Base-by-base conservation (phyloP, 2,329 filamentous ascomycete species). In the Xylaria polymorpha region DNA sequence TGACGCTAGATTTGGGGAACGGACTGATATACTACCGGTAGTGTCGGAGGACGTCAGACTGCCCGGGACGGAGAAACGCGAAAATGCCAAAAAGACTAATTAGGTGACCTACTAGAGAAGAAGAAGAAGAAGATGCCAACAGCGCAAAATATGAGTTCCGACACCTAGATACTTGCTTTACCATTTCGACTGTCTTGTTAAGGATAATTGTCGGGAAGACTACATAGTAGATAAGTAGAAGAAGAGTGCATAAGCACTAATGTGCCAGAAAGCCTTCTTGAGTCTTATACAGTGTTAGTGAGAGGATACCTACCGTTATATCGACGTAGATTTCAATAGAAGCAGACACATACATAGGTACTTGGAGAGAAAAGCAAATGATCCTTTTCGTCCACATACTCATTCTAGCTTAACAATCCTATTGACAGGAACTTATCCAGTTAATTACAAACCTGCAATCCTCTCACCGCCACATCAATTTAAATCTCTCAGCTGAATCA, bases 401-500 rank as follows among this genome's bases (percentile, higher is more conserved):
- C 35, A 37, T 29, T 8, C 35, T 10, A 37, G 35, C 44, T 14
- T 46, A 5, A 9, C 44, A n/a, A 46, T 22, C 20, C n/a, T 44
- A 44, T n/a, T n/a, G 2, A 9, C 18, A 44, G 18, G 15, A 9
- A 44, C 18, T 20, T 29, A 51, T 51, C 15, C 22, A 32, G 14
- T 51, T 32, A 32, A 29, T 29, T 29, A 29, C 25, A 14, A 32
- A 18, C 18, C 1, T 1, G 25, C 32, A 35, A 22, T 39, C n/a
- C 32, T 56, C 53, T 56, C 53, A 56, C 53, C 35, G 32, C 53
- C 15, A 22, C 2, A 22, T 15, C 14, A 29, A 4, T 39, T 56
- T 9, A 56, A 41, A 12, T 10, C 55, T 58, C 55, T 58, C 37
- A 56, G 53, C 32, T 56, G 35, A 56, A 56, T 58, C 4, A 25